Evolutionary conservation across 495 filamentous ascomycete species (phyloP), one percentile per base, ranked within the genome.

Genomic region (Bacidia rubella): DNA sequence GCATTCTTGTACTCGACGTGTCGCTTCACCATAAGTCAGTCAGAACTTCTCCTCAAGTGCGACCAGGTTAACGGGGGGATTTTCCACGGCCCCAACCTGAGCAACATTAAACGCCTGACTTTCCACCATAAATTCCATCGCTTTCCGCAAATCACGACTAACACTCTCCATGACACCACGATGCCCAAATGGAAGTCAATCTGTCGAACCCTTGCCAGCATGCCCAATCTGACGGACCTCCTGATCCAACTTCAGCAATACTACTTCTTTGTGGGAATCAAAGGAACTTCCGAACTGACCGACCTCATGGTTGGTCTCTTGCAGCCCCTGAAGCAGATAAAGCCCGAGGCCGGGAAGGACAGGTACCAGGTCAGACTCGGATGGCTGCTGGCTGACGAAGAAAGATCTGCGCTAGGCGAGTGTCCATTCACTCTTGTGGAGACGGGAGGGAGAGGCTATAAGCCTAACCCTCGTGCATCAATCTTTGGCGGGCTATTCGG

Each of bases 171-270:
- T 7, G 47, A 50, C 26, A 50, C 38, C 19, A 35, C 47, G 9
- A 50, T 50, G 47, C 47, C 47, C 15, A 50, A 32, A n/a, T 50
- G 47, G 47, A 50, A 50, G 22, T 50, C 47, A 17, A 50, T 50
- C n/a, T 50, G 47, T n/a, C 24, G 38, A 25, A 17, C 47, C 19
- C n/a, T 50, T 10, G 47, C 47, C 5, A 35, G n/a, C 27, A 32
- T 50, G 25, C 25, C 47, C 19, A 32, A 17, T 17, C 47, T 50
- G 25, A 50, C 47, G 2, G 47, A 50, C 19, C 47, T 50, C 29
- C 12, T 11, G 12, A 20, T 50, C 25, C 12, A 17, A 10, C 22
- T 50, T n/a, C 47, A n/a, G 17, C 47, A 50, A n/a, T 35, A 21
- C 5, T 50, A 35, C 26, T 50, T 50, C 17, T 32, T 32, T 38